Evolutionary conservation across 192 early-diverging fungal species (phyloP), one percentile per base, ranked within the genome.

Genomic region (Thamnidium elegans): DNA sequence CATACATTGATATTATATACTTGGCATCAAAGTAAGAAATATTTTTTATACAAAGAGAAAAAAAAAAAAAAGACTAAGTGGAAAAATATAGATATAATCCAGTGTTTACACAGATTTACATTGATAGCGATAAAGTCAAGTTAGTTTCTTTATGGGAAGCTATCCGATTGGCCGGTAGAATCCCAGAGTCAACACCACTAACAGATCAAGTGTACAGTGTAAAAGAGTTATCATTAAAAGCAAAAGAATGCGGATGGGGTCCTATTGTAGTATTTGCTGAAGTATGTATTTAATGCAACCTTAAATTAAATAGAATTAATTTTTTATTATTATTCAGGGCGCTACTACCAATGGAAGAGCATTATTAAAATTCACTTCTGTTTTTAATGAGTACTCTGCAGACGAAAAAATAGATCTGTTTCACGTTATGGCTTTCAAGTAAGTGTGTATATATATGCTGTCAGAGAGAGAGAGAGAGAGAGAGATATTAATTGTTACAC

Each of bases 271-370:
- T 90, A 15, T 89, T 90, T 62, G 88, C 89, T 8, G 89, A 90
- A 72, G 86, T 84, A 71, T 47, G 55, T 48, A 1, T 14, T 46
- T 26, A 6, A 39, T 39, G 9, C 9, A 9, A 9, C 9, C 9
- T 39, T 39, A 19, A 21, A 46, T 7, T 19, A 26, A 19, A 39
- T 36, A 44, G 0, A 26, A 23, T 62, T 39, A 31, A 17, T 52
- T 50, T 58, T 19, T 58, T 30, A 15, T 20, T 15, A 11, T 1
- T 3, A 32, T 10, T 44, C 56, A 86, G 85, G 87, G 86, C 45
- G 92, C 93, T 0, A 94, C 93, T 9, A 86, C 87, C 21, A 95
- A 95, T 71, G 91, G 91, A n/a, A 77, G 89, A 5, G 93, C 92
- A 6, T 71, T 95, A 23, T 76, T 95, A 8, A 88, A 90, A 66